Percentiles rank a stretch among this genome's conserved stretches.
Conservation (phyloP, 2,329 filamentous ascomycete species). For the Polychaeton citri region DNA sequence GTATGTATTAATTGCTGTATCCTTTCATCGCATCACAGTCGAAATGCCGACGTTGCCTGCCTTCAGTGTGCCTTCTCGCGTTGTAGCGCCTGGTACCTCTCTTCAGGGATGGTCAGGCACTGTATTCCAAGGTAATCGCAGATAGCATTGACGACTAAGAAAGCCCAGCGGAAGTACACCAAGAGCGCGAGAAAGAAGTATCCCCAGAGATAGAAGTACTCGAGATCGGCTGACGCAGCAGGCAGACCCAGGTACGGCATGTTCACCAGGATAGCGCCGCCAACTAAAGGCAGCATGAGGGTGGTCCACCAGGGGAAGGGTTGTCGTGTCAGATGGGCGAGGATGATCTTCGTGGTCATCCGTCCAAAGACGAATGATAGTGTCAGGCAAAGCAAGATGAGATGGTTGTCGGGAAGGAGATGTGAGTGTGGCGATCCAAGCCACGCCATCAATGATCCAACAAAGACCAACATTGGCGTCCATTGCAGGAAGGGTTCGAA, state of each 20-base stretch:
- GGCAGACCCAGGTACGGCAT: slow-evolving; percentile 63
- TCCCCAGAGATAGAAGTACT: slow-evolving; percentile 68
- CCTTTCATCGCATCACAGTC: too few relatives aligned
- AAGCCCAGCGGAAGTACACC: slow-evolving; percentile 90
- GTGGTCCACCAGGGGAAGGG: slow-evolving; percentile 96
- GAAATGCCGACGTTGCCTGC: too few relatives aligned
- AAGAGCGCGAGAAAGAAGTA: slow-evolving; percentile 74
- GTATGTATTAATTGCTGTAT: too few relatives aligned
- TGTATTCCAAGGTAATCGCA: slow-evolving; percentile 89
- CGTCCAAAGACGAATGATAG: slow-evolving; percentile 96
- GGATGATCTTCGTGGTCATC: slow-evolving; percentile 98
- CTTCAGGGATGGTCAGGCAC: slow-evolving; percentile 64
- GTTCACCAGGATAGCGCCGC: slow-evolving; percentile 72
- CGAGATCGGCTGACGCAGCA: slow-evolving; percentile 45
- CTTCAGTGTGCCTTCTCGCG: slow-evolving; percentile 3
- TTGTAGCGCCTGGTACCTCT: slow-evolving; percentile 20
- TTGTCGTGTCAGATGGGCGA: slow-evolving; percentile 84
- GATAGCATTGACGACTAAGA: slow-evolving; percentile 79
- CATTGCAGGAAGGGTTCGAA: slow-evolving; percentile 82
- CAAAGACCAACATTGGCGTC: slow-evolving; percentile 80
- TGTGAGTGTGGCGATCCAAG: slow-evolving; percentile 79
- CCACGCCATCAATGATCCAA: slow-evolving; percentile 64
- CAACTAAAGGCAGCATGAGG: slow-evolving; percentile 74
- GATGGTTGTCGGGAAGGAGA: slow-evolving; percentile 68
- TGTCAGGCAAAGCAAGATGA: slow-evolving; percentile 82